Evolutionary conservation across 2,329 filamentous ascomycete species (phyloP).

Genomic region (Fusarium nanum): DNA sequence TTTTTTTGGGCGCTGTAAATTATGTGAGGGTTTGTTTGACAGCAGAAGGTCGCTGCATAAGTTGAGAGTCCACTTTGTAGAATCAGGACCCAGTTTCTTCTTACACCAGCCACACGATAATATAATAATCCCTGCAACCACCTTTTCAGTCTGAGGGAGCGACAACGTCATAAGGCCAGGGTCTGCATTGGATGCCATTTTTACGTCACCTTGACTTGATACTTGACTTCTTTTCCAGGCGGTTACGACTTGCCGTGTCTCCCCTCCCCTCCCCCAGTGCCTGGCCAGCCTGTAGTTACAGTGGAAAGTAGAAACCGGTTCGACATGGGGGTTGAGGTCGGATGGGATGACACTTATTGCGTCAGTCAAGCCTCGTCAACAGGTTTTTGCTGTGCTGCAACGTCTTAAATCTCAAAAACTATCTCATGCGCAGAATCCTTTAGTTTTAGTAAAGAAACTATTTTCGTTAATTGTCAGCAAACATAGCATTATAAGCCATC

Average conservation of each 20-base stretch:
- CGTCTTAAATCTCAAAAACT: conserved; percentile 40
- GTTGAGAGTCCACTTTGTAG: conserved; percentile 39
- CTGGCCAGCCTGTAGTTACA: conserved; percentile 1
- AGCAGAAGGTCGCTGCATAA: conserved; percentile 30
- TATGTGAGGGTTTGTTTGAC: conserved; percentile 20
- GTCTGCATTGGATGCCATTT: conserved; percentile 16
- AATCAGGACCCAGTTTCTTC: conserved; percentile 23
- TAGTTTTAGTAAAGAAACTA: conserved; percentile 13
- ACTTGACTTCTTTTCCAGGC: conserved; percentile 13
- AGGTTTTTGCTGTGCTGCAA: conserved; percentile 35
- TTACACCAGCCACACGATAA: conserved; percentile 33
- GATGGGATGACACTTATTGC: conserved; percentile 45
- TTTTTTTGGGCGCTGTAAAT: background rate
- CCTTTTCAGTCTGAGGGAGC: background rate
- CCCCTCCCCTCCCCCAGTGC: conserved; percentile 2
- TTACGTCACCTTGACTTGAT: conserved; percentile 36
- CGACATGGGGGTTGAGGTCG: conserved; percentile 8
- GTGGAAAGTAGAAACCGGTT: conserved; percentile 41
- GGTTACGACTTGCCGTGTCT: background rate
- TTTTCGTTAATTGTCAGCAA: conserved; percentile 15
- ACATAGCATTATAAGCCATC: conserved; percentile 8
- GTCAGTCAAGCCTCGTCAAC: conserved; percentile 37
- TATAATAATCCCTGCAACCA: conserved; percentile 27
- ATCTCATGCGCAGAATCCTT: conserved; percentile 6
- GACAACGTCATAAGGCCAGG: conserved; percentile 32